A percentile compares a stretch with the other conserved stretches of the same genome.
Evolutionary conservation across 306 rosid species (phyloP).

Genomic region (Carpinus viminea): DNA sequence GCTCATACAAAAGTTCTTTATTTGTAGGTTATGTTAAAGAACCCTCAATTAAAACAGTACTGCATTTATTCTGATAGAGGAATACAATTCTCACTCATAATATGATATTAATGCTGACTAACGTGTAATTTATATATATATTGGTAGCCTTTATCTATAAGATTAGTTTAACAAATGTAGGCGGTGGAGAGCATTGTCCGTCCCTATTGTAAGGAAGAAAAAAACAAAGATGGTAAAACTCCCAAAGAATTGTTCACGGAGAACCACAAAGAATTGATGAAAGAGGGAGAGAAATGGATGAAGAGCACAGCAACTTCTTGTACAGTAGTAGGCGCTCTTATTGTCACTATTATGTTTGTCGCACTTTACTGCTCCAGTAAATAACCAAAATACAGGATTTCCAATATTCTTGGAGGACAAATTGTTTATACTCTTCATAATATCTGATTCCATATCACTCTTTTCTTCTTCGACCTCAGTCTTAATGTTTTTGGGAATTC

Average conservation of each 20-base stretch:
- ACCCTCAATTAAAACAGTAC: too few relatives aligned
- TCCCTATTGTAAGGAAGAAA: background rate
- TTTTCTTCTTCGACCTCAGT: background rate
- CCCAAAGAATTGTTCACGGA: conserved; percentile 21
- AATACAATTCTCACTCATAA: too few relatives aligned
- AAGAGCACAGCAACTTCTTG: conserved; percentile 19
- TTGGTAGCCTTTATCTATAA: too few relatives aligned
- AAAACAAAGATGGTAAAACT: conserved; percentile 9
- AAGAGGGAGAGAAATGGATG: conserved; percentile 27
- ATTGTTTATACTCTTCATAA: background rate
- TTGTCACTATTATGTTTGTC: conserved; percentile 16
- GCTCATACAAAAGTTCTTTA: too few relatives aligned
- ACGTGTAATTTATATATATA: too few relatives aligned
- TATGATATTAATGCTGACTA: too few relatives aligned
- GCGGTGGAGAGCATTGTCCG: conserved; percentile 15
- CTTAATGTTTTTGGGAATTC: too few relatives aligned
- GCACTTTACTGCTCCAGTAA: conserved; percentile 20
- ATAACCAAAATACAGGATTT: background rate
- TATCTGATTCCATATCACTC: conserved; percentile 18
- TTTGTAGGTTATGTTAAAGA: too few relatives aligned
- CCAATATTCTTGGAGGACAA: background rate
- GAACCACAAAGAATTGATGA: background rate
- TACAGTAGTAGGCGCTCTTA: conserved; percentile 20
- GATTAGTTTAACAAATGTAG: conserved; percentile 4
- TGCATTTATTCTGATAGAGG: too few relatives aligned